Conservation (phyloP, 768 basidiomycete species). For the Hericium alpestre region DNA sequence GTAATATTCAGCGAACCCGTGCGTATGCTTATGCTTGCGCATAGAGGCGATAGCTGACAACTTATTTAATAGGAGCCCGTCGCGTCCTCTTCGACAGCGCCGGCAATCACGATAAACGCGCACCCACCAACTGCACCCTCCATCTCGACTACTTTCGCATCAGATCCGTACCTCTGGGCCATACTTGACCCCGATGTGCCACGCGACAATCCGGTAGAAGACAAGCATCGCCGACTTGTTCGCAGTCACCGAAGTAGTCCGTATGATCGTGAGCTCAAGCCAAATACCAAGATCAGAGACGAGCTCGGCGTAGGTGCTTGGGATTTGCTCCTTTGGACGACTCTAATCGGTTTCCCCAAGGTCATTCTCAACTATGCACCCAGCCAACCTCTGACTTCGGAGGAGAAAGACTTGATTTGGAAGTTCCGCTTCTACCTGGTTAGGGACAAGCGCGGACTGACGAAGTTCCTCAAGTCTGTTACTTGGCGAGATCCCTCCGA, state of each 20-base stretch:
- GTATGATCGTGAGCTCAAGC: constrained; percentile 90
- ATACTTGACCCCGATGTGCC: constrained; percentile 85
- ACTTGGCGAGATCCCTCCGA: constrained; percentile 95
- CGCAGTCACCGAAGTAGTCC: constrained; percentile 93
- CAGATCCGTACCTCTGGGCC: constrained; percentile 73
- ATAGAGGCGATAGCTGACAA: background rate
- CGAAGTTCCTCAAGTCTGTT: constrained; percentile 95
- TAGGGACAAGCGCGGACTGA: constrained; percentile 84
- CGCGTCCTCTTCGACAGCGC: constrained; percentile 24
- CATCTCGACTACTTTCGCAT: constrained; percentile 38
- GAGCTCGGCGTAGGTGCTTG: constrained; percentile 63
- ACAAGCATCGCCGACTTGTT: constrained; percentile 89
- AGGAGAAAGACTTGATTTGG: constrained; percentile 96
- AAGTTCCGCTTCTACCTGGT: constrained; percentile 98
- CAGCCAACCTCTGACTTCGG: constrained; percentile 72
- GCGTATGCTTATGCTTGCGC: constrained; percentile 18
- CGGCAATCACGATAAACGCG: constrained; percentile 28
- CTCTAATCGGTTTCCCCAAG: constrained; percentile 28
- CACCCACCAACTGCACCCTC: constrained; percentile 34
- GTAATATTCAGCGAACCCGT: constrained; percentile 90
- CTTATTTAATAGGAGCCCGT: constrained; percentile 2
- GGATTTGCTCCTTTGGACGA: background rate
- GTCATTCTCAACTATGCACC: constrained; percentile 88
- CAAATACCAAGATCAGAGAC: constrained; percentile 91
- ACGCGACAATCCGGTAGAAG: constrained; percentile 93